These are phyloP conservation scores for Verticillium nonalfalfae DNA, from an alignment of 2,329 filamentous ascomycete species.

Conservation along the genomic window DNA sequence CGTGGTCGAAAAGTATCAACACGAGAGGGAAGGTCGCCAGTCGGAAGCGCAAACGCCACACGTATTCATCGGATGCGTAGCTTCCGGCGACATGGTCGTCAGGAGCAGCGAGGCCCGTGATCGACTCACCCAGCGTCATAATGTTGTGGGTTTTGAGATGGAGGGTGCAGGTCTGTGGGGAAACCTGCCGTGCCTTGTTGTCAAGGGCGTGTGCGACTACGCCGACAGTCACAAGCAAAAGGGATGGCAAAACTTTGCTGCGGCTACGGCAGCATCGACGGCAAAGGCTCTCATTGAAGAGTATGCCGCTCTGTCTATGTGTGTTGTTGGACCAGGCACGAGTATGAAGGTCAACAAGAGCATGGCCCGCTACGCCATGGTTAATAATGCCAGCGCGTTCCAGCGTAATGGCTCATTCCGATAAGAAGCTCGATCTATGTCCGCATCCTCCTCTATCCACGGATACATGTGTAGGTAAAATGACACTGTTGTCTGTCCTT, in stretches of 20 bases:
- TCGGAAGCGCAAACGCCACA: neutral
- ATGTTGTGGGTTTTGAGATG: slow-evolving; percentile 25
- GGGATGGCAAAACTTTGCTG: slow-evolving; percentile 30
- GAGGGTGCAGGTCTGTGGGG: slow-evolving; percentile 26
- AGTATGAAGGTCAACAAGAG: too few relatives aligned
- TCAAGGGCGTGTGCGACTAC: slow-evolving; percentile 33
- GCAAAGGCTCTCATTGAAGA: slow-evolving; percentile 1
- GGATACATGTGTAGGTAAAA: too few relatives aligned
- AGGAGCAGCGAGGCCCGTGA: slow-evolving; percentile 28
- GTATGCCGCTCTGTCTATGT: neutral
- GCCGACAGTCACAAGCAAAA: slow-evolving; percentile 32
- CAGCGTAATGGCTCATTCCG: too few relatives aligned
- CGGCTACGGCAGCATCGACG: slow-evolving; percentile 27
- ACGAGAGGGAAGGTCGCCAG: slow-evolving; percentile 3
- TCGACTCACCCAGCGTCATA: slow-evolving; percentile 13
- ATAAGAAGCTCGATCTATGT: too few relatives aligned
- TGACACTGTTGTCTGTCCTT: too few relatives aligned
- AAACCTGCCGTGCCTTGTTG: slow-evolving; percentile 18
- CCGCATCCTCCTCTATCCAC: too few relatives aligned
- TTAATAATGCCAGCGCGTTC: too few relatives aligned
- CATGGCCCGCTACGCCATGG: too few relatives aligned
- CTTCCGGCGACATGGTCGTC: slow-evolving; percentile 29
- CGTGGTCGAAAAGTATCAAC: neutral
- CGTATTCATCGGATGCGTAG: slow-evolving; percentile 28
- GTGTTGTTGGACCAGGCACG: neutral